Percentiles rank a stretch among this genome's conserved stretches.
These are phyloP conservation scores for Waltiozyma solani DNA, from an alignment of 1,139 yeast species.

Conservation along the genomic window DNA sequence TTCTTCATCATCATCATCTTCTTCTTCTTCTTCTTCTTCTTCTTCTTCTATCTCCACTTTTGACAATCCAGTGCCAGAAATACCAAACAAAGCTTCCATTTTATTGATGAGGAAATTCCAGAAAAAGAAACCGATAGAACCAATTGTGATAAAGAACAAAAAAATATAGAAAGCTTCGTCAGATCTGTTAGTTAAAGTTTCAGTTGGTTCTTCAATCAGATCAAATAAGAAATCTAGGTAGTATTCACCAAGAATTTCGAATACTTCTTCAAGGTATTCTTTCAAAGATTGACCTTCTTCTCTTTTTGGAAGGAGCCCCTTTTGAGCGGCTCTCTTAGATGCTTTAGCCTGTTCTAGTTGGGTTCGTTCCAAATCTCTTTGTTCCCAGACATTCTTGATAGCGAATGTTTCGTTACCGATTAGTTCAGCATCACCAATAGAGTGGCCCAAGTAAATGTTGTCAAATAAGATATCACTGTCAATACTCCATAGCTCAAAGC, in stretches of 20 bases:
- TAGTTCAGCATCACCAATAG: slow-evolving; percentile 68
- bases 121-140: neutral
- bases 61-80: too few relatives aligned
- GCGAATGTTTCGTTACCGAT: slow-evolving; percentile 70
- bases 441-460: slow-evolving; percentile 79
- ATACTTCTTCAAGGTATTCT: neutral
- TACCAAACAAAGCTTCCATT: neutral
- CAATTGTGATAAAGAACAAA: neutral
- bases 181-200: neutral
- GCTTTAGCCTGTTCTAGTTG: neutral
- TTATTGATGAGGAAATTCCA: neutral
- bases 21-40: too few relatives aligned
- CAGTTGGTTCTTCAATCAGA: neutral
- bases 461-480: slow-evolving; percentile 66
- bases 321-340: neutral
- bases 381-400: slow-evolving; percentile 53
- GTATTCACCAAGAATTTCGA: neutral
- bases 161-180: neutral
- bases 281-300: neutral
- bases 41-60: too few relatives aligned
- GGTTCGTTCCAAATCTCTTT: slow-evolving; percentile 4
- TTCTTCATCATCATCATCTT: too few relatives aligned
- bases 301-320: neutral
- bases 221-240: neutral
- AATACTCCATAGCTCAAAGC: slow-evolving; percentile 90